Conservation (phyloP, 345 rosid species). For the Pistacia integerrima region DNA sequence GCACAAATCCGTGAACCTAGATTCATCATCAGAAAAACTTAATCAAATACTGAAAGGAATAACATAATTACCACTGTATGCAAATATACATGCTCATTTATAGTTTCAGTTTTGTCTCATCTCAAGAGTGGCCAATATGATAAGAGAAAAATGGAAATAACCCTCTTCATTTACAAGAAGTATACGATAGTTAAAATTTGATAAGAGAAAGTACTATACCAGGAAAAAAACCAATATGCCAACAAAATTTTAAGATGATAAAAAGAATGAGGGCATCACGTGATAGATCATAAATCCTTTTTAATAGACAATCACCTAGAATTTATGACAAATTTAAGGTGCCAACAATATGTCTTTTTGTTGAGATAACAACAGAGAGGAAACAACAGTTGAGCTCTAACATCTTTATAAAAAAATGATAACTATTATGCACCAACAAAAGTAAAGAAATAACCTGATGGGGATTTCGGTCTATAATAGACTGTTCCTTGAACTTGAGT, state of each 20-base stretch:
- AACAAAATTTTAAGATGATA: not conserved
- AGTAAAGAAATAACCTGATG: slow-evolving; percentile 67
- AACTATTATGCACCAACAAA: not conserved
- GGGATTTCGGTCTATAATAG: slow-evolving; percentile 95
- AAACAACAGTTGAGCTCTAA: not conserved
- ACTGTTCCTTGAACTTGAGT: slow-evolving; percentile 98
- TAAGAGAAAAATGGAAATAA: not conserved
- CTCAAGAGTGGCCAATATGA: not conserved
- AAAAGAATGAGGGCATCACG: not conserved
- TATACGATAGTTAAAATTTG: not conserved
- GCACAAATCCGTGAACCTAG: slow-evolving; percentile 97
- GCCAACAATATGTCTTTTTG: not conserved
- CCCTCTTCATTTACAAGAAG: not conserved
- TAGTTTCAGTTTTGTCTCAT: not conserved
- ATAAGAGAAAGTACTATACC: not conserved
- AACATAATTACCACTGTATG: not conserved
- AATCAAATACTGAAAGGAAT: not conserved
- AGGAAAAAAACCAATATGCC: not conserved
- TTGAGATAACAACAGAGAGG: not conserved
- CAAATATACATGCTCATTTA: not conserved
- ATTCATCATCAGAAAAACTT: not conserved
- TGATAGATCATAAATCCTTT: not conserved
- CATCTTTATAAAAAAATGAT: no score
- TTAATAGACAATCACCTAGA: not conserved
- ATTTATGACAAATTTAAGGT: not conserved